Conservation (phyloP, 169 alveolate genomes). For the Plasmodium vivax region DNA sequence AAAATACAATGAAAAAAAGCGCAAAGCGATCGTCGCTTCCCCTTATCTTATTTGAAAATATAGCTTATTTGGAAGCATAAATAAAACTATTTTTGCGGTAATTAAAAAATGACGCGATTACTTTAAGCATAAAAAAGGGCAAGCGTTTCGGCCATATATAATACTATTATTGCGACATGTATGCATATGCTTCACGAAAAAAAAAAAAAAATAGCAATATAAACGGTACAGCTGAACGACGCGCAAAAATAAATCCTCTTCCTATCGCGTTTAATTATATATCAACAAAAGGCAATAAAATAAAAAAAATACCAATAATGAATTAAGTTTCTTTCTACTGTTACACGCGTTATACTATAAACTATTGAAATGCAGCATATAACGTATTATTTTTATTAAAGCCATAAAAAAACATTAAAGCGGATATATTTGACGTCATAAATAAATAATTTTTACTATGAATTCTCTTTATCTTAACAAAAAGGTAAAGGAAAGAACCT, state of each 20-base stretch:
- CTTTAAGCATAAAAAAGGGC: background rate
- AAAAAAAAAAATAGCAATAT: background rate
- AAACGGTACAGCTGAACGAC: background rate
- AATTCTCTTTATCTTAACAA: background rate
- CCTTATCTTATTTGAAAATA: background rate
- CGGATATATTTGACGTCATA: background rate
- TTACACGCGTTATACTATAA: background rate
- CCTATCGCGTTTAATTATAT: background rate
- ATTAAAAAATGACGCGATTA: background rate
- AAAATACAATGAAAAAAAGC: background rate
- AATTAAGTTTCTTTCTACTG: background rate
- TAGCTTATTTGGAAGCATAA: background rate
- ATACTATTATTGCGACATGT: background rate
- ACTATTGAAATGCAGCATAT: background rate
- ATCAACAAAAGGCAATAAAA: background rate
- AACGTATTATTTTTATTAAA: background rate
- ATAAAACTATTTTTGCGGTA: background rate
- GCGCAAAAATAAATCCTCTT: background rate
- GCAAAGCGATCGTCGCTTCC: background rate
- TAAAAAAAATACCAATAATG: background rate
- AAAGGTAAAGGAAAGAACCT: background rate
- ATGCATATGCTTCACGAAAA: background rate
- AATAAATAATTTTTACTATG: background rate
- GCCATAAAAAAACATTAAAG: background rate
- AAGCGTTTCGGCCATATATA: background rate